phyloP scores from a whole-genome alignment of 2,329 filamentous ascomycete species.

The Microdochium trichocladiopsis region DNA sequence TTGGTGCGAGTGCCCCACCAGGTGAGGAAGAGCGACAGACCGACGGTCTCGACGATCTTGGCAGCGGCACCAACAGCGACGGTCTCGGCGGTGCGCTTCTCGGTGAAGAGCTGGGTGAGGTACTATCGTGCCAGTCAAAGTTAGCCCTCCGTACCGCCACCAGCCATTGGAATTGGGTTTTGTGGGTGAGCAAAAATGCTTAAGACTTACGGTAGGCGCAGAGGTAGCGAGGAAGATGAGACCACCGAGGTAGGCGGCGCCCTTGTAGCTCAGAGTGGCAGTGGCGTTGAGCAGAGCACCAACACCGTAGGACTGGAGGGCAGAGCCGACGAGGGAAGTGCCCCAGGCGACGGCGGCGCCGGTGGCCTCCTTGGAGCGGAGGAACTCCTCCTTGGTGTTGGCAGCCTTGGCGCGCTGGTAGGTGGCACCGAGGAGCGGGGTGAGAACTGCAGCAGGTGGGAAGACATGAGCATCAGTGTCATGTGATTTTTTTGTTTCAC shows the following conservation, averaged over 20 bases:
- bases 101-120: slow-evolving; percentile 77
- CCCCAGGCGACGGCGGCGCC: slow-evolving; percentile 85
- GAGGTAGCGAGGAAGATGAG: slow-evolving; percentile 89
- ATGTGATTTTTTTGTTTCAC: neutral
- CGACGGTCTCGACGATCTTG: slow-evolving; percentile 88
- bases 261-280: slow-evolving; percentile 93
- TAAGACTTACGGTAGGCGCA: slow-evolving; percentile 70
- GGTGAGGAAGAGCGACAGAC: slow-evolving; percentile 84
- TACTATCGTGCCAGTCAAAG: slow-evolving; percentile 52
- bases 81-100: slow-evolving; percentile 88
- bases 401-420: slow-evolving; percentile 87
- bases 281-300: slow-evolving; percentile 91
- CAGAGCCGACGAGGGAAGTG: slow-evolving; percentile 82
- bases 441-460: slow-evolving; percentile 47
- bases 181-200: slow-evolving; percentile 5
- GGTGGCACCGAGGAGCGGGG: slow-evolving; percentile 86
- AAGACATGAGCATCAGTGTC: neutral
- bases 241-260: slow-evolving; percentile 84
- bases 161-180: too few species aligned
- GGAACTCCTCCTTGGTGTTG: slow-evolving; percentile 95
- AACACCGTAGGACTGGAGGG: slow-evolving; percentile 82
- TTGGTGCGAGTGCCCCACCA: slow-evolving; percentile 97
- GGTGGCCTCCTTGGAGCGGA: slow-evolving; percentile 86
- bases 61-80: slow-evolving; percentile 78
- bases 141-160: too few species aligned